A percentile compares a stretch with the other conserved stretches of the same genome.
Evolutionary conservation across 2,329 filamentous ascomycete genomes (phyloP).

Genomic region (Alternaria arbusti): DNA sequence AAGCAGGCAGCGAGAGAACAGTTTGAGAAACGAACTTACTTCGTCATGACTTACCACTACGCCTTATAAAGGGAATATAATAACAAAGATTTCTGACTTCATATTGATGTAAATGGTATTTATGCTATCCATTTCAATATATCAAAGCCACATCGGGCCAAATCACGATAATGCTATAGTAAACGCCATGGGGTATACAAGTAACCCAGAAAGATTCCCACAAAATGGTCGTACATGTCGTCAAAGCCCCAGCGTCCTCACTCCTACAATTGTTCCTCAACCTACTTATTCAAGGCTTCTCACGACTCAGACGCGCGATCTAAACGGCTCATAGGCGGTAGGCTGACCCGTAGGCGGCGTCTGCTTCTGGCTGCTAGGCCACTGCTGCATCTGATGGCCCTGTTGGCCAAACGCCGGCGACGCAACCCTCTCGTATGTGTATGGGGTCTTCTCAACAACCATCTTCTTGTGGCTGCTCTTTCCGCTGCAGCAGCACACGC

Average conservation of each 20-base stretch:
- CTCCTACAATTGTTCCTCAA: not conserved
- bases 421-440: constrained; percentile 64
- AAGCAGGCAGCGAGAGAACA: not conserved
- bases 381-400: constrained; percentile 24
- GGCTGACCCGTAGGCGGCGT: constrained; percentile 30
- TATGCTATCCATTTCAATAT: not conserved
- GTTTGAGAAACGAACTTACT: not conserved
- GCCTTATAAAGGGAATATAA: not conserved
- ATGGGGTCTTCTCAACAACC: constrained; percentile 65
- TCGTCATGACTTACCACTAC: not conserved
- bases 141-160: not conserved
- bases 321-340: constrained; percentile 53
- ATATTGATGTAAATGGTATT: not conserved
- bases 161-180: not conserved
- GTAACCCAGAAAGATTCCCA: not conserved
- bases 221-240: constrained; percentile 17
- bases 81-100: not conserved
- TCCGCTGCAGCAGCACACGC: constrained; percentile 88
- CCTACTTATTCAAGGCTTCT: not conserved
- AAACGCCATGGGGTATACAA: not conserved
- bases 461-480: constrained; percentile 56
- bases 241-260: constrained; percentile 2
- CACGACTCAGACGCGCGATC: constrained; percentile 32
- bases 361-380: constrained; percentile 25
- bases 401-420: constrained; percentile 49